Evolutionary conservation across 2,329 filamentous ascomycete species (phyloP).

Genomic region (Phyllosticta citrichinensis): DNA sequence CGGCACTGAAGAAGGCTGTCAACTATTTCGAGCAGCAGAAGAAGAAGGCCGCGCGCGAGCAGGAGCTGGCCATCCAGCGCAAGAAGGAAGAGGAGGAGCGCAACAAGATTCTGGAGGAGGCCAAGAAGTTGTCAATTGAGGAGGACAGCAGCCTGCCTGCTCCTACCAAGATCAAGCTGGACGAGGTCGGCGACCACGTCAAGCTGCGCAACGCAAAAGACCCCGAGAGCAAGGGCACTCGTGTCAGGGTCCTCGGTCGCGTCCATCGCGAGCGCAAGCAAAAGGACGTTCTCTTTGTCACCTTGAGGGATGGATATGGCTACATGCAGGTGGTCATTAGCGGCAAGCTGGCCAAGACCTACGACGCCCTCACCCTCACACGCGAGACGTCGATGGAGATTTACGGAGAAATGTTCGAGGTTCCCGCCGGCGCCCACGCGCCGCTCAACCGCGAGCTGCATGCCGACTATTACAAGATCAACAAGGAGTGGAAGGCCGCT

Average conservation of each 20-base stretch:
- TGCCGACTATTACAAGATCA: constrained; percentile 78
- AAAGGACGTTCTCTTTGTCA: constrained; percentile 79
- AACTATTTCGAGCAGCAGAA: constrained; percentile 64
- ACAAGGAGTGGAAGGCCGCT: constrained; percentile 57
- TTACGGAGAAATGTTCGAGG: constrained; percentile 71
- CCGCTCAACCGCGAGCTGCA: constrained; percentile 80
- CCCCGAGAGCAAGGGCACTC: constrained; percentile 52
- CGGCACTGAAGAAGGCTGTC: constrained; percentile 74
- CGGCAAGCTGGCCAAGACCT: constrained; percentile 79
- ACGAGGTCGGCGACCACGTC: constrained; percentile 51
- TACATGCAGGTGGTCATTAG: constrained; percentile 76
- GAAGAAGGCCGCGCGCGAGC: constrained; percentile 75
- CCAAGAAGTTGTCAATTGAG: constrained; percentile 63
- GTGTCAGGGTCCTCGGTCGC: constrained; percentile 71
- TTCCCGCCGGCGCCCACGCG: constrained; percentile 67
- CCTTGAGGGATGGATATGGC: constrained; percentile 74
- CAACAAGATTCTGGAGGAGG: constrained; percentile 64
- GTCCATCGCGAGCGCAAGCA: constrained; percentile 74
- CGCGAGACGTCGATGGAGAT: constrained; percentile 81
- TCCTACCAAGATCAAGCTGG: constrained; percentile 66
- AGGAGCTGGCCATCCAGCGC: constrained; percentile 60
- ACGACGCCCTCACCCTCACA: constrained; percentile 77
- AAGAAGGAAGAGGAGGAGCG: constrained; percentile 64
- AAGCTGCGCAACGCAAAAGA: constrained; percentile 43
- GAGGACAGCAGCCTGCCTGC: constrained; percentile 65